Evolutionary conservation across 2,329 filamentous ascomycete genomes (phyloP).

Genomic region (Penicillium sp.): DNA sequence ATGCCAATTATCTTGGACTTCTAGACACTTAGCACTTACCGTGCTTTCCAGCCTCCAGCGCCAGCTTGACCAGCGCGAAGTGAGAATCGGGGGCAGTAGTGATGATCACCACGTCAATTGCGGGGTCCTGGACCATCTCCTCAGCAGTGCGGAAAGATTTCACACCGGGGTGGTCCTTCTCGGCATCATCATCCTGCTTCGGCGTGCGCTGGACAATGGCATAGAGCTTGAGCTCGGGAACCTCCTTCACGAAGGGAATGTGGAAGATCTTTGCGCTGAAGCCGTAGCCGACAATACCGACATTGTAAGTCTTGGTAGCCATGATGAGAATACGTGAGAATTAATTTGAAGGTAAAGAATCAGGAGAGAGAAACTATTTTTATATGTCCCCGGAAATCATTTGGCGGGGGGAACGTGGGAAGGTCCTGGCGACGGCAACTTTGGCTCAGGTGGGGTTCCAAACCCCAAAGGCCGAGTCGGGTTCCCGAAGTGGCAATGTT

Average conservation of each 20-base stretch:
- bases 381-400: background rate
- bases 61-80: conserved; percentile 55
- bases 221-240: conserved; percentile 58
- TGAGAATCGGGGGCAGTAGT: conserved; percentile 65
- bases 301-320: conserved; percentile 44
- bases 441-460: conserved; percentile 40
- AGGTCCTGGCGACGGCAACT: conserved; percentile 31
- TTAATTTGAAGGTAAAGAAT: conserved; percentile 18
- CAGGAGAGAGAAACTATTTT: background rate
- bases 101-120: conserved; percentile 61
- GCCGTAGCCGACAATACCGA: conserved; percentile 54
- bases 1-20: background rate
- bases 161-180: conserved; percentile 56
- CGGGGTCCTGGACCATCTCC: conserved; percentile 56
- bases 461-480: conserved; percentile 31
- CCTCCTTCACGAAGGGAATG: conserved; percentile 64
- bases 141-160: conserved; percentile 57
- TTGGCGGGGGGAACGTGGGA: conserved; percentile 25
- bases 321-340: conserved; percentile 20
- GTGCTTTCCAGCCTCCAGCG: conserved; percentile 63
- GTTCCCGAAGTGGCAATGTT: conserved; percentile 8
- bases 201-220: conserved; percentile 68
- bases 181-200: conserved; percentile 55
- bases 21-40: conserved; percentile 28
- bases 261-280: conserved; percentile 70